Evolutionary conservation across 106 monocot genomes (phyloP), one percentile per base, ranked within the genome.

Genomic region (Apostasia shenzhenica): DNA sequence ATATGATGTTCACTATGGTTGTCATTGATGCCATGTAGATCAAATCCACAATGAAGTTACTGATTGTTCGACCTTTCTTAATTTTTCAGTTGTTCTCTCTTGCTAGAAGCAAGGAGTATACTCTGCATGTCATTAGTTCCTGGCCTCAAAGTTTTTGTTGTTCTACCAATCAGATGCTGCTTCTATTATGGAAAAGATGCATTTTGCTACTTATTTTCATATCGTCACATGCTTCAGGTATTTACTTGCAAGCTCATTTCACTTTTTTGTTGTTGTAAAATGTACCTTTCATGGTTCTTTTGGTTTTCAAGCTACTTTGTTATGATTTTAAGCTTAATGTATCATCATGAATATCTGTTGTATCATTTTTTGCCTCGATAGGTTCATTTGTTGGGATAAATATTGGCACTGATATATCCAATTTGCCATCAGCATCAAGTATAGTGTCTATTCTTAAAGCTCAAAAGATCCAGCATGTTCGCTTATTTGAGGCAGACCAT

Each of bases 341-440:
- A 42, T 4, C 8, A 55, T 3, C 3, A 11, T 55, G 69, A 11
- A 41, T 37, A 60, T 7, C 60, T 49, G 43, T 39, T 52, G 47
- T 14, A 58, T 70, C 54, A 12, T 39, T 44, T 6, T 60, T 69
- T 73, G 50, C 48, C 8, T 4, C 39, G 42, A 3, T 51, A 95
- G 91, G 91, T 70, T 80, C 83, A 79, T 95, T 78, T 77, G 78
- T 91, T 48, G 95, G 95, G 63, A 70, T 95, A 6, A 88, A 80
- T 43, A 75, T 95, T 52, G 86, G 91, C 59, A 82, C 78, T 2
- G 80, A 71, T 41, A 76, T 82, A 39, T 83, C 88, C 2, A 74
- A 77, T 55, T 48, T 82, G 61, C 95, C 95, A 2, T 67, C 88
- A 39, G 78, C 84, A 59, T 73, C 91, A 68, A 78, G 80, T 13